Percentiles rank a stretch among this genome's conserved stretches.
phyloP scores from a whole-genome alignment of 768 basidiomycete species.

The Multifurca ochricompacta region DNA sequence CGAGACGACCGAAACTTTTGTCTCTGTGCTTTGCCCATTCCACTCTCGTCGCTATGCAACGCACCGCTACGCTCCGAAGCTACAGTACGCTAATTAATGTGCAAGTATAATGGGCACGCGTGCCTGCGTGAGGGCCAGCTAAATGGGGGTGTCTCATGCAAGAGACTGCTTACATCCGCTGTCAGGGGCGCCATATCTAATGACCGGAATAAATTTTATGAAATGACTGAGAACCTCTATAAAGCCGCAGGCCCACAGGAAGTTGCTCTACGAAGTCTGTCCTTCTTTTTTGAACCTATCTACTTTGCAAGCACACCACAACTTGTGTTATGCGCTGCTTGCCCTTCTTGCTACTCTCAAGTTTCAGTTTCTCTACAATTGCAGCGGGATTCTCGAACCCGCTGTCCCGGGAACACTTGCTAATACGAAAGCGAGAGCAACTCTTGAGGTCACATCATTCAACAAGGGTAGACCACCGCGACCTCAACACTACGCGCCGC shows the following conservation, averaged over 20 bases:
- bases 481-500: not conserved
- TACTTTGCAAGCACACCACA: not conserved
- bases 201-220: too few relatives aligned
- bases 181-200: not conserved
- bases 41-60: conserved; percentile 8
- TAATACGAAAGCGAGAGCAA: not conserved
- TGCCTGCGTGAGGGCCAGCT: not conserved
- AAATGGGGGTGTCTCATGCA: not conserved
- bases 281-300: too few relatives aligned
- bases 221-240: not conserved
- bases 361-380: not conserved
- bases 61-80: not conserved
- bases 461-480: not conserved
- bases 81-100: too few relatives aligned
- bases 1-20: not conserved
- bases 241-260: conserved; percentile 7
- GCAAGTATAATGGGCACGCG: too few relatives aligned
- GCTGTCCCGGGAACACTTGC: not conserved
- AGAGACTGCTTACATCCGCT: not conserved
- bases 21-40: not conserved
- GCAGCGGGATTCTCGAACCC: not conserved
- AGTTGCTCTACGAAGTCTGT: too few relatives aligned
- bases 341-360: not conserved
- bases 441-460: not conserved
- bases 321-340: not conserved